These are phyloP conservation scores for Trebouxiophyceae sp. DNA, from an alignment of 163 green algal species.

Conservation along the genomic window DNA sequence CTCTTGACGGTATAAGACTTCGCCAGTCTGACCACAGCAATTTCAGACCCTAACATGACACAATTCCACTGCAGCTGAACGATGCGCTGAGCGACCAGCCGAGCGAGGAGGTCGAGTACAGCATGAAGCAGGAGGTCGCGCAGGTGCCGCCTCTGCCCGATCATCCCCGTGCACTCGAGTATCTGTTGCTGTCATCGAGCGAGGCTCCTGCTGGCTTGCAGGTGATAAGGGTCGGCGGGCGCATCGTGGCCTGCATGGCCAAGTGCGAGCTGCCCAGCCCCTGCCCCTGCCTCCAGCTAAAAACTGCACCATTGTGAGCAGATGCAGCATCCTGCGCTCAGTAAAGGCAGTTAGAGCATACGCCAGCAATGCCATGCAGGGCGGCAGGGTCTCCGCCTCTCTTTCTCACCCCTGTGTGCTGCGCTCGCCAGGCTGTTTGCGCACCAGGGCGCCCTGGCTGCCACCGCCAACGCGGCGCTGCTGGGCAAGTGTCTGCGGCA, in stretches of 20 bases:
- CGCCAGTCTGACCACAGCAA: neutral
- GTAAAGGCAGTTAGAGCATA: constrained; percentile 1
- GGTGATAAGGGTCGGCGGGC: constrained; percentile 28
- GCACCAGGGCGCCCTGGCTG: constrained; percentile 36
- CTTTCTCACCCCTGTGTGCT: constrained; percentile 4
- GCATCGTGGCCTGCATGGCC: constrained; percentile 54
- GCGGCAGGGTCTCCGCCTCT: too few relatives aligned
- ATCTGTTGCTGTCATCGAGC: neutral
- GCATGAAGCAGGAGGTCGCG: constrained; percentile 48
- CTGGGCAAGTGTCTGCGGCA: constrained; percentile 56
- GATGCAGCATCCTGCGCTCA: neutral
- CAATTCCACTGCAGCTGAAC: constrained; percentile 54
- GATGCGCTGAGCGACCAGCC: constrained; percentile 51
- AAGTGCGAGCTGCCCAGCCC: constrained; percentile 27
- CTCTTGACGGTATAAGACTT: too few relatives aligned
- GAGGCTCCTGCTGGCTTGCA: constrained; percentile 1
- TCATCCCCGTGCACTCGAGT: neutral
- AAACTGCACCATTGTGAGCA: neutral
- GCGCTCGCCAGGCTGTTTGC: constrained; percentile 42
- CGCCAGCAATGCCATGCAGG: neutral
- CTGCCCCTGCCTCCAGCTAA: neutral
- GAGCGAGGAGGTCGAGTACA: constrained; percentile 54
- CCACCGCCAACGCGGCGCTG: constrained; percentile 60
- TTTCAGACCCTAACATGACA: too few relatives aligned
- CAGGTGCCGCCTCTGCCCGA: constrained; percentile 28